Percentiles rank a stretch among this genome's conserved stretches.
phyloP scores from a whole-genome alignment of 2,329 filamentous ascomycete genomes.

The Sphaerulina vaccinii region DNA sequence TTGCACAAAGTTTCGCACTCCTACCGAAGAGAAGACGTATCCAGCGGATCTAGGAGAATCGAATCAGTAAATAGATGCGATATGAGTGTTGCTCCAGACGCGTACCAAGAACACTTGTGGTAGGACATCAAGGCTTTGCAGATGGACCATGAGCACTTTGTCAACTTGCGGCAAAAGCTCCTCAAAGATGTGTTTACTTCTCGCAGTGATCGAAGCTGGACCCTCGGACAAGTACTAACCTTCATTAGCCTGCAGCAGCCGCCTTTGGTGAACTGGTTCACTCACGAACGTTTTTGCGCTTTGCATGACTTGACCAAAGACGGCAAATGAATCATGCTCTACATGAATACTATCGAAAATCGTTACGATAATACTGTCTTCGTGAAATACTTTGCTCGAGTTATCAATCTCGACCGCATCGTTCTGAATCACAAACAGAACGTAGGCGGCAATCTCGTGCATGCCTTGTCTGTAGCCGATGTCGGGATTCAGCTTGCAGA shows the following conservation, averaged over 20 bases:
- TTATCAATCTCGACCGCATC: conserved; percentile 66
- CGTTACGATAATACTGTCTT: conserved; percentile 32
- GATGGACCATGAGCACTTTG: conserved; percentile 76
- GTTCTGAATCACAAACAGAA: conserved; percentile 78
- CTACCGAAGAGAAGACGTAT: no score
- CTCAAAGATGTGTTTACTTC: conserved; percentile 85
- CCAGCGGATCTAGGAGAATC: no score
- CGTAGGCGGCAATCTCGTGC: conserved; percentile 90
- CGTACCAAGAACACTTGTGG: conserved; percentile 97
- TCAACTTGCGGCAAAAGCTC: conserved; percentile 75
- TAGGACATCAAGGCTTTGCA: conserved; percentile 81
- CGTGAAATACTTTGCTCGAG: conserved; percentile 31
- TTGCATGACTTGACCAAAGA: conserved; percentile 88
- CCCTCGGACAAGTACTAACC: conserved; percentile 47
- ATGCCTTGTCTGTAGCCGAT: conserved; percentile 96
- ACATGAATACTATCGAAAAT: conserved; percentile 70
- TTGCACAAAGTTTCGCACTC: no score
- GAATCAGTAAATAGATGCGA: no score
- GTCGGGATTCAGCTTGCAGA: conserved; percentile 85
- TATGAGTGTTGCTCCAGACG: no score
- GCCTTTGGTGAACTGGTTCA: conserved; percentile 2
- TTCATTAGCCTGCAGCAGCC: background rate
- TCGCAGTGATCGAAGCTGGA: conserved; percentile 66
- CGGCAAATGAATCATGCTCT: conserved; percentile 85
- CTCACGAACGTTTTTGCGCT: conserved; percentile 63